Evolutionary conservation across 192 early-diverging fungal species (phyloP).

Genomic region (Linnemannia schmuckeri): DNA sequence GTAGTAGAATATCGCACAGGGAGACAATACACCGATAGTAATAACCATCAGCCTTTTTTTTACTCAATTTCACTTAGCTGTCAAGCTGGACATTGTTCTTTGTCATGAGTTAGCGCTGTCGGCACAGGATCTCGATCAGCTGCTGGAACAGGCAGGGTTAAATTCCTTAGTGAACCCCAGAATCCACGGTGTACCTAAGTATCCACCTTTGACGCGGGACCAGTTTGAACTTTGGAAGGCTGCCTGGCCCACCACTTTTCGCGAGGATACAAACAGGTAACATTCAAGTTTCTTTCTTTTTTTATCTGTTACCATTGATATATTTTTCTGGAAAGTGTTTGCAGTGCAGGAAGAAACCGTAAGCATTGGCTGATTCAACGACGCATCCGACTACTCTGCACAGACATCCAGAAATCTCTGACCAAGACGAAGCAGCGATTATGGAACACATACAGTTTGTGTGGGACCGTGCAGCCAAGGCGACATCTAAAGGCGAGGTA

Average conservation of each 20-base stretch:
- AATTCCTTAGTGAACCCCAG: conserved; percentile 35
- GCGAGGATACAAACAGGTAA: conserved; percentile 64
- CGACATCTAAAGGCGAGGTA: conserved; percentile 58
- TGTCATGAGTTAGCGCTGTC: conserved; percentile 50
- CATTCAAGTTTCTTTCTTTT: not conserved
- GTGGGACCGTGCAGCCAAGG: conserved; percentile 26
- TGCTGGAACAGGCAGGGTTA: conserved; percentile 43
- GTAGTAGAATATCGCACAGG: not conserved
- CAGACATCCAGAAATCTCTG: conserved; percentile 58
- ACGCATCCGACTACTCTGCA: not conserved
- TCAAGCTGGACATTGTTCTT: conserved; percentile 52
- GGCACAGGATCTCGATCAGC: conserved; percentile 17
- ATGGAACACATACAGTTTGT: conserved; percentile 53
- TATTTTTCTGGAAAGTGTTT: not conserved
- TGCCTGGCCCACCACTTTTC: conserved; percentile 87
- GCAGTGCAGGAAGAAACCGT: too few species aligned
- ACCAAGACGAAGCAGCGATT: conserved; percentile 56
- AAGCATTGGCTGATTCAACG: not conserved
- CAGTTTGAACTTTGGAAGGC: conserved; percentile 86
- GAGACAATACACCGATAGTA: not conserved
- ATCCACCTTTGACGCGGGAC: conserved; percentile 72
- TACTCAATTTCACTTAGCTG: not conserved
- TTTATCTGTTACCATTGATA: conserved; percentile 2
- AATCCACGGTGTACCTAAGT: conserved; percentile 65
- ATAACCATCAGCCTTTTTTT: not conserved